phyloP scores from a whole-genome alignment of 768 basidiomycete species.

The Austroboletus festivus region DNA sequence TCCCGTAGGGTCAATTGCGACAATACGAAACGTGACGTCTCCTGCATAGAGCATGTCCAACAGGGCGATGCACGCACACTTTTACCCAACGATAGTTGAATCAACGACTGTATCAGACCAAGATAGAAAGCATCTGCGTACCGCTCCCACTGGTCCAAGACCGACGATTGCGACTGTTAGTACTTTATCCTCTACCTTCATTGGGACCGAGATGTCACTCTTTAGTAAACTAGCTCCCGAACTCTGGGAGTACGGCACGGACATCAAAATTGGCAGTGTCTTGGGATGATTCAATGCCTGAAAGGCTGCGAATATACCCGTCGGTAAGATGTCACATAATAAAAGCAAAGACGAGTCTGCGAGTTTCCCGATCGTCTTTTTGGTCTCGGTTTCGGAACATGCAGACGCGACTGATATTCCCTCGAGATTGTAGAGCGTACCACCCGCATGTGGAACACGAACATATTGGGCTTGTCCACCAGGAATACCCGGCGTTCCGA shows the following conservation, averaged over 20 bases:
- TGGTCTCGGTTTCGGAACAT: constrained; percentile 27
- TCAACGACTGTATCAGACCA: background rate
- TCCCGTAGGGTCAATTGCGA: constrained; percentile 63
- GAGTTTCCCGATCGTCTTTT: constrained; percentile 40
- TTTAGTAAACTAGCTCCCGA: constrained; percentile 8
- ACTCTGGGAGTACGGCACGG: constrained; percentile 54
- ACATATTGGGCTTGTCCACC: constrained; percentile 81
- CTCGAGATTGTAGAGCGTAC: constrained; percentile 65
- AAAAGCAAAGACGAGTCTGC: constrained; percentile 66
- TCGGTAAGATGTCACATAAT: constrained; percentile 77
- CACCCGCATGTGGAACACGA: constrained; percentile 76
- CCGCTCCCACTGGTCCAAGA: constrained; percentile 75
- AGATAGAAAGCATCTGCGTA: constrained; percentile 23
- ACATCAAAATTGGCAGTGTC: constrained; percentile 55
- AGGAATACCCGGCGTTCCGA: constrained; percentile 63
- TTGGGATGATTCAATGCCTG: constrained; percentile 76
- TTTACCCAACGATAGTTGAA: background rate
- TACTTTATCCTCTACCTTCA: constrained; percentile 45
- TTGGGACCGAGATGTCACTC: constrained; percentile 12
- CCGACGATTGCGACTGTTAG: constrained; percentile 69
- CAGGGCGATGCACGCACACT: constrained; percentile 63
- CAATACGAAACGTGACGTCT: constrained; percentile 48
- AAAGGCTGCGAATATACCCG: constrained; percentile 71
- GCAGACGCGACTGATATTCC: constrained; percentile 33
- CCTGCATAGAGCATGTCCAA: constrained; percentile 55